phyloP scores from a whole-genome alignment of 495 filamentous ascomycete species.

The Aspergillus saccharolyticus region DNA sequence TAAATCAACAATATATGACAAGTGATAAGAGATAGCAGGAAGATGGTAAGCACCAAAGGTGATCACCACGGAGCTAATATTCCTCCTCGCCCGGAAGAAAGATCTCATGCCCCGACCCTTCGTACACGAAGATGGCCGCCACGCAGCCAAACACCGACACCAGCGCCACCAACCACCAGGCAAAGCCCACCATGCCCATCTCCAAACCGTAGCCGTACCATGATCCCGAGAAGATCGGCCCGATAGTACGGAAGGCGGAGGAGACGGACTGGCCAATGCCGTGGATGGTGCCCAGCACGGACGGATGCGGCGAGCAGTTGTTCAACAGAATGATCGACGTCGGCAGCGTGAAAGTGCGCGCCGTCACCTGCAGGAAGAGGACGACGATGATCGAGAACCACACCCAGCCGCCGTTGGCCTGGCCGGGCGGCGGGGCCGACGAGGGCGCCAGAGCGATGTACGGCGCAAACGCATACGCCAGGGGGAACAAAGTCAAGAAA shows the following conservation, averaged over 20 bases:
- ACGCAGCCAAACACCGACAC: slow-evolving; percentile 58
- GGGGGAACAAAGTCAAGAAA: slow-evolving; percentile 65
- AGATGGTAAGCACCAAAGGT: background rate
- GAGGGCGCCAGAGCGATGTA: slow-evolving; percentile 69
- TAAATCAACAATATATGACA: slow-evolving; percentile 1
- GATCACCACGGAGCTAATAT: slow-evolving; percentile 21
- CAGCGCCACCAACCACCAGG: slow-evolving; percentile 67
- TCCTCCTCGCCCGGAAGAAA: slow-evolving; percentile 62
- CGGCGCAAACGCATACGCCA: slow-evolving; percentile 66
- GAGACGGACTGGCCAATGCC: slow-evolving; percentile 73
- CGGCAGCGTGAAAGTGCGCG: slow-evolving; percentile 77
- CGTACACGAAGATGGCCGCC: slow-evolving; percentile 62
- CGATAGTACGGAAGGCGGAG: slow-evolving; percentile 66
- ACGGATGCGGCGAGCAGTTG: slow-evolving; percentile 77
- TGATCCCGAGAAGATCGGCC: slow-evolving; percentile 66
- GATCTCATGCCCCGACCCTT: slow-evolving; percentile 70
- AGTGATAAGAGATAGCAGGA: background rate
- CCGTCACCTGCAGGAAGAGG: slow-evolving; percentile 67
- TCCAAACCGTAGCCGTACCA: slow-evolving; percentile 67
- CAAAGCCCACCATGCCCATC: slow-evolving; percentile 66
- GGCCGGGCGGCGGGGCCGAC: slow-evolving; percentile 50
- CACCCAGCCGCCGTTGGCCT: slow-evolving; percentile 59
- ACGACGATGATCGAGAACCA: slow-evolving; percentile 67
- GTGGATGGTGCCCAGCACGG: slow-evolving; percentile 76
- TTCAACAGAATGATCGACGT: slow-evolving; percentile 75